Conservation (phyloP, 2,329 filamentous ascomycete genomes). For the Clarireedia sp. region DNA sequence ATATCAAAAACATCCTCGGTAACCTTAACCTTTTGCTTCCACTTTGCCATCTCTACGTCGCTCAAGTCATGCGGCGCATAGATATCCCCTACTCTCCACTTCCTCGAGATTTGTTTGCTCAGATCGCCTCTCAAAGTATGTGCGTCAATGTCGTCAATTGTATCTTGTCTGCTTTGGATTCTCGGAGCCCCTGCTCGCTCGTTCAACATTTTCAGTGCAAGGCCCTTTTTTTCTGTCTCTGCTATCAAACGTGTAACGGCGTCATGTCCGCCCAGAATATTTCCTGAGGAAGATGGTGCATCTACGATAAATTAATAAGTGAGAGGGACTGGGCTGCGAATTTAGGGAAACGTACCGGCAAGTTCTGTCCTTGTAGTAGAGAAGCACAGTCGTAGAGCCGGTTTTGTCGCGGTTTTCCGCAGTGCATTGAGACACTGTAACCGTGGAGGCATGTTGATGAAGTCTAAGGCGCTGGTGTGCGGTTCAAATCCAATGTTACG, state of each 20-base stretch:
- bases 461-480: neutral
- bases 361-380: conserved; percentile 20
- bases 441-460: conserved; percentile 22
- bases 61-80: conserved; percentile 87
- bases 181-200: too few relatives aligned
- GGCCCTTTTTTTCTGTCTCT: too few relatives aligned
- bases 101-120: conserved; percentile 57
- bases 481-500: too few relatives aligned
- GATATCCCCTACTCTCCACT: conserved; percentile 72
- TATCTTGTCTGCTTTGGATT: neutral
- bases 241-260: too few relatives aligned
- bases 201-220: too few relatives aligned
- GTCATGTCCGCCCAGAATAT: too few relatives aligned
- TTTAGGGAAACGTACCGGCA: conserved; percentile 18
- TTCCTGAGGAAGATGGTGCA: neutral
- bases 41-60: conserved; percentile 72
- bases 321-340: neutral
- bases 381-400: conserved; percentile 17
- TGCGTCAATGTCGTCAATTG: conserved; percentile 10
- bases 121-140: conserved; percentile 36
- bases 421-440: conserved; percentile 26
- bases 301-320: neutral
- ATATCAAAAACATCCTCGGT: conserved; percentile 69
- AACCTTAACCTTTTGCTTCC: conserved; percentile 50
- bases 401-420: conserved; percentile 9